These are phyloP conservation scores for Zygosaccharomyces bailii DNA, from an alignment of 805 yeast genomes.

Conservation along the genomic window DNA sequence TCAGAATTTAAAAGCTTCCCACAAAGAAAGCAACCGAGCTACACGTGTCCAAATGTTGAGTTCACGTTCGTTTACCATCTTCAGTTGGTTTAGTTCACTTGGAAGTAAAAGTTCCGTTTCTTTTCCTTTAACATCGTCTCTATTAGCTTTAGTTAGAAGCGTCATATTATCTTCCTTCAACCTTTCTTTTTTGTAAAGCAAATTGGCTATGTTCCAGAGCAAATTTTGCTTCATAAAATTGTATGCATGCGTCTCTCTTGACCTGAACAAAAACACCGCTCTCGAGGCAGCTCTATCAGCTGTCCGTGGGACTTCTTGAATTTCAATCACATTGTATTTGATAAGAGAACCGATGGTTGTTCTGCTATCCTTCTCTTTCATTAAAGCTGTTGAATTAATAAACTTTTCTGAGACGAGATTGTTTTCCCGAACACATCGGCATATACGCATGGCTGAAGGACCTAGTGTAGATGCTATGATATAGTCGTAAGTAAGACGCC, in stretches of 20 bases:
- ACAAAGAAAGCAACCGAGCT: slow-evolving; percentile 52
- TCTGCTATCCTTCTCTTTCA: slow-evolving; percentile 75
- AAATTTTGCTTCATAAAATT: slow-evolving; percentile 46
- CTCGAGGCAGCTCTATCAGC: slow-evolving; percentile 88
- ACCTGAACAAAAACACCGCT: slow-evolving; percentile 78
- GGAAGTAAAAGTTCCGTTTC: slow-evolving; percentile 72
- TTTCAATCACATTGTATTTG: slow-evolving; percentile 68
- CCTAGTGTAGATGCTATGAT: slow-evolving; percentile 62
- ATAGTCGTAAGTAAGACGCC: slow-evolving; percentile 52
- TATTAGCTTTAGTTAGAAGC: slow-evolving; percentile 71
- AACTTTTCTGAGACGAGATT: slow-evolving; percentile 81
- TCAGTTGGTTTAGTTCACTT: slow-evolving; percentile 70
- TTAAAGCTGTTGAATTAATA: slow-evolving; percentile 67
- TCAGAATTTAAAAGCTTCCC: slow-evolving; percentile 52
- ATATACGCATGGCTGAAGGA: slow-evolving; percentile 60
- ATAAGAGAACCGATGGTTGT: slow-evolving; percentile 64
- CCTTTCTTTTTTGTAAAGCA: slow-evolving; percentile 51
- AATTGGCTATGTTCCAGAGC: slow-evolving; percentile 43
- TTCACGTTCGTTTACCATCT: slow-evolving; percentile 56
- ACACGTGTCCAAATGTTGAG: slow-evolving; percentile 51
- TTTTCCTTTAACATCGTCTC: slow-evolving; percentile 86
- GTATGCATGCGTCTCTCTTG: slow-evolving; percentile 52
- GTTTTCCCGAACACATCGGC: slow-evolving; percentile 70
- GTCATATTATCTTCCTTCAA: slow-evolving; percentile 60
- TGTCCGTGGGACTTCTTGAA: slow-evolving; percentile 92